These are phyloP conservation scores for Phytophthora pini DNA, from an alignment of 352 stramenopile genomes.

Conservation along the genomic window DNA sequence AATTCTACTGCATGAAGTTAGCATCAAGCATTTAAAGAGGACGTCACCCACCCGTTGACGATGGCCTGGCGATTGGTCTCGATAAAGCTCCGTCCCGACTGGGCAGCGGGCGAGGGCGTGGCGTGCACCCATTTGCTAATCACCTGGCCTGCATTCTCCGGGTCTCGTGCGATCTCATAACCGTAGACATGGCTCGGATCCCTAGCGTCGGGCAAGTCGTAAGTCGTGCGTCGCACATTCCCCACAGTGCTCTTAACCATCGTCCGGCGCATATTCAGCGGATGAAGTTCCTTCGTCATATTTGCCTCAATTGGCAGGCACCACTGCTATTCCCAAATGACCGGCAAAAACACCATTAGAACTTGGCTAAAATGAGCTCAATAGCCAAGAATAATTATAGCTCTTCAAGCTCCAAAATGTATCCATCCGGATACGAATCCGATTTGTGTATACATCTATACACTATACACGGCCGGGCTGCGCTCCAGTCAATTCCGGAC, in stretches of 20 bases:
- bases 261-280: slow-evolving; percentile 66
- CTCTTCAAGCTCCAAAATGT: slow-evolving; percentile 5
- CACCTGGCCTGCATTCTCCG: slow-evolving; percentile 74
- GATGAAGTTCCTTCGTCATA: slow-evolving; percentile 39
- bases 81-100: slow-evolving; percentile 77
- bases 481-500: slow-evolving; percentile 33
- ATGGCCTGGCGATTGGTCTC: slow-evolving; percentile 81
- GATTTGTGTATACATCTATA: neutral
- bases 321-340: slow-evolving; percentile 4
- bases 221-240: slow-evolving; percentile 59
- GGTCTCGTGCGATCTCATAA: slow-evolving; percentile 70
- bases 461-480: slow-evolving; percentile 1
- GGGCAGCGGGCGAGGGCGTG: slow-evolving; percentile 63
- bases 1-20: neutral
- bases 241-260: slow-evolving; percentile 87
- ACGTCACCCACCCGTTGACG: slow-evolving; percentile 43
- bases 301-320: neutral
- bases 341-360: neutral
- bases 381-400: slow-evolving; percentile 14
- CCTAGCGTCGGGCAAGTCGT: slow-evolving; percentile 73
- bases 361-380: slow-evolving; percentile 13
- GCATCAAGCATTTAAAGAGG: neutral
- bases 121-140: slow-evolving; percentile 78
- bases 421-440: slow-evolving; percentile 11
- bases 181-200: slow-evolving; percentile 75